Evolutionary conservation across 164 flowering plant genomes (phyloP).

Genomic region (Nelumbo lutea): DNA sequence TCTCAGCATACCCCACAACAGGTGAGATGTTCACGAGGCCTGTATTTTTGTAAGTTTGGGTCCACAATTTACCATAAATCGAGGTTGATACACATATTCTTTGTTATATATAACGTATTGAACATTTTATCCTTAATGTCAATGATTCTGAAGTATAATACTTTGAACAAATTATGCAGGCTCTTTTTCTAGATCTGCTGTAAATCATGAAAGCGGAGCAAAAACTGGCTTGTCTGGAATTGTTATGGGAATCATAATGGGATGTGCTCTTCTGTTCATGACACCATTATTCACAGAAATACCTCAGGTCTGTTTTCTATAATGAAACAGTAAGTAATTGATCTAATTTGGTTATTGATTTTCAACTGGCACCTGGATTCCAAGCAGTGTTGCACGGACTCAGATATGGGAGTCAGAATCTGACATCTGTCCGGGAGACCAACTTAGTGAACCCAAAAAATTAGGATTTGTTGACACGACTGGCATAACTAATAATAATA

Average conservation of each 20-base stretch:
- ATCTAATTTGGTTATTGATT: background rate
- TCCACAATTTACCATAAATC: background rate
- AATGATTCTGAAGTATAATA: background rate
- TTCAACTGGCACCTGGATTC: too few species aligned
- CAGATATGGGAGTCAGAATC: too few species aligned
- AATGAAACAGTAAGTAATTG: background rate
- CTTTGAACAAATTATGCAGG: constrained; percentile 42
- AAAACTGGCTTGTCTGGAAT: constrained; percentile 91
- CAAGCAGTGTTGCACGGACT: too few species aligned
- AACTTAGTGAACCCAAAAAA: too few species aligned
- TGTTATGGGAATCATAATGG: constrained; percentile 73
- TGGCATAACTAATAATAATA: too few species aligned
- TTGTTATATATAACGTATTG: background rate
- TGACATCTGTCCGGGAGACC: too few species aligned
- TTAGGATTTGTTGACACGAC: too few species aligned
- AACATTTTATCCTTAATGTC: background rate
- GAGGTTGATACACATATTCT: background rate
- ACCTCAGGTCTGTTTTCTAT: constrained; percentile 66
- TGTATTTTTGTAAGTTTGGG: background rate
- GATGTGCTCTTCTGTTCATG: constrained; percentile 80
- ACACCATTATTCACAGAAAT: constrained; percentile 82
- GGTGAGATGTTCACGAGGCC: constrained; percentile 38
- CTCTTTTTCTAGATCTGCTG: constrained; percentile 98
- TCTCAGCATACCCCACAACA: constrained; percentile 88
- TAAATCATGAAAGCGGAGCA: constrained; percentile 98